Evolutionary conservation across 345 rosid genomes (phyloP).

Genomic region (Hibiscus tridactylites): DNA sequence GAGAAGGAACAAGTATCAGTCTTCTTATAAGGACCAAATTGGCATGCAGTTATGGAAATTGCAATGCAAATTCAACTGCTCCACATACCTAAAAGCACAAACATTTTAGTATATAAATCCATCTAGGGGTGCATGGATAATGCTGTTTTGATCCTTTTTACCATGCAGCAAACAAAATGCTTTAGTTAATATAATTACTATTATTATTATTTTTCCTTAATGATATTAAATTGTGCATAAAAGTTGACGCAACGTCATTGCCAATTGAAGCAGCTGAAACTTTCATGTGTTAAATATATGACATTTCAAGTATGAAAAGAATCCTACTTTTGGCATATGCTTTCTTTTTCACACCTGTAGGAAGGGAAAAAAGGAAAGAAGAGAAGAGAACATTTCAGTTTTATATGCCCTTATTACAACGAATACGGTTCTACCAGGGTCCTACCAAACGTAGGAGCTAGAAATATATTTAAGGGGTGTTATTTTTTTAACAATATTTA

Average conservation of each 20-base stretch:
- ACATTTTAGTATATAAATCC: background rate
- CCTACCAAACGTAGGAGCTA: too few species aligned
- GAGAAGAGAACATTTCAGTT: too few species aligned
- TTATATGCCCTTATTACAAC: too few species aligned
- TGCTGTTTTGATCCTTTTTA: conserved; percentile 4
- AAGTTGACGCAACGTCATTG: too few species aligned
- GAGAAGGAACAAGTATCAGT: background rate
- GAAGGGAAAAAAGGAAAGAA: too few species aligned
- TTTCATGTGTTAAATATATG: background rate
- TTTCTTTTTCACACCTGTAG: conserved; percentile 1
- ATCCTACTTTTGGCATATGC: conserved; percentile 1
- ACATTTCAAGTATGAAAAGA: conserved; percentile 14
- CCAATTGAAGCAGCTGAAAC: too few species aligned
- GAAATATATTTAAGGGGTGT: too few species aligned
- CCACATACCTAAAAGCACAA: background rate
- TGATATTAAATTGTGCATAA: background rate
- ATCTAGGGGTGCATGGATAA: conserved; percentile 15
- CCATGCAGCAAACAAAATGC: background rate
- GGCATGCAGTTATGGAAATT: background rate
- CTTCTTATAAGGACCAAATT: conserved; percentile 1
- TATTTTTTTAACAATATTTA: too few species aligned
- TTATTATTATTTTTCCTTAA: background rate
- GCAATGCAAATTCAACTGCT: conserved; percentile 3
- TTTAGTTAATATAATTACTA: background rate
- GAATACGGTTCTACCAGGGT: too few species aligned